phyloP scores from a whole-genome alignment of 306 rosid species.

The Cicer arietinum region DNA sequence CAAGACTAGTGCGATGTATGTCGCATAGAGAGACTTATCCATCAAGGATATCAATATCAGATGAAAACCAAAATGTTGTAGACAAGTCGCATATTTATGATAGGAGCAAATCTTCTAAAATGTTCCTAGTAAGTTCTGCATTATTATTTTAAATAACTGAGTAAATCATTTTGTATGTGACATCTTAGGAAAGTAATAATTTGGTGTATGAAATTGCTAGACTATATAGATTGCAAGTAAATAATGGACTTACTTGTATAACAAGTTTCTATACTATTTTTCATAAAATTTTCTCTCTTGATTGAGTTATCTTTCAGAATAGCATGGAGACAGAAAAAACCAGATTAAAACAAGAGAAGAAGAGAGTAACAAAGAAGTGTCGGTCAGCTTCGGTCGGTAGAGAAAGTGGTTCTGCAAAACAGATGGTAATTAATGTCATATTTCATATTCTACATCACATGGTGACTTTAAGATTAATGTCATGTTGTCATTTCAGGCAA shows the following conservation, averaged over 20 bases:
- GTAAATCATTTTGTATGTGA: not conserved
- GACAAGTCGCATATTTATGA: slow-evolving; percentile 28
- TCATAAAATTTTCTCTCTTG: not conserved
- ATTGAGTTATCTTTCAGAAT: slow-evolving; percentile 46
- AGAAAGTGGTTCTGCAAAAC: slow-evolving; percentile 51
- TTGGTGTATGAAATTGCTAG: too few species aligned
- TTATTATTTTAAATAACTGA: not conserved
- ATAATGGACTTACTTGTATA: too few species aligned
- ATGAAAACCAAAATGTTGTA: slow-evolving; percentile 38
- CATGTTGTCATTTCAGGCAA: slow-evolving; percentile 48
- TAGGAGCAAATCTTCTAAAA: slow-evolving; percentile 33
- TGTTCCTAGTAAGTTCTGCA: slow-evolving; percentile 52
- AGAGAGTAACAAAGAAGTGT: slow-evolving; percentile 51
- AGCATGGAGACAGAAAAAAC: slow-evolving; percentile 50
- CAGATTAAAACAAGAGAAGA: slow-evolving; percentile 49
- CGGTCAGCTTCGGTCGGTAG: slow-evolving; percentile 46
- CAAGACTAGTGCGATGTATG: not conserved
- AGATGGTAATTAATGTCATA: slow-evolving; percentile 55
- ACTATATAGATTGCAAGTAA: too few species aligned
- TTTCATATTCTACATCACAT: slow-evolving; percentile 12
- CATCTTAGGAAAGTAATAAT: too few species aligned
- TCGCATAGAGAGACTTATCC: slow-evolving; percentile 41
- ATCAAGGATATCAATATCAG: slow-evolving; percentile 31
- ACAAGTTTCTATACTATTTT: too few species aligned
- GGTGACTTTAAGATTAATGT: slow-evolving; percentile 26